Base-by-base conservation (phyloP, 2,329 filamentous ascomycete genomes). In the Dothideomycetes sp. region DNA sequence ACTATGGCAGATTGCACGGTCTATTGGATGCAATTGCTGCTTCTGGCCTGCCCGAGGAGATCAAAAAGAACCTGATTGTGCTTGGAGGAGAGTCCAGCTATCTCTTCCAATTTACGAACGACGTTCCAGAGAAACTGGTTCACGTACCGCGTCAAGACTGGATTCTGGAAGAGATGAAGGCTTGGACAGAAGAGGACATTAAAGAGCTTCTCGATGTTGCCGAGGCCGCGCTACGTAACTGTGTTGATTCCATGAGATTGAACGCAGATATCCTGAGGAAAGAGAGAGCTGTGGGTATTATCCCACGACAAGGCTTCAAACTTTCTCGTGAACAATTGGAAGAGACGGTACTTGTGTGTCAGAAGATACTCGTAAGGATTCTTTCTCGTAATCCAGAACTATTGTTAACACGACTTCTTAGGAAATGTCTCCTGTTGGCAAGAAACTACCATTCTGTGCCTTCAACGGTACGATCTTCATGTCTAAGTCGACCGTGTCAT, bases 11-110 rank as follows among this genome's bases (percentile, higher is more conserved):
- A 12, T 75, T 98, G 1, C 79, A 87, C 58, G 91, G 91, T 1
- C 74, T 98, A 0, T 74, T 98, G 2, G 80, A 94, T 51, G 82
- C 84, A 18, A 75, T 96, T 15, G 68, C 74, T 27, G 73, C 76
- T 5, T 76, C 77, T 1, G 58, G 70, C 10, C 69, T 94, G 5
- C 75, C 81, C 0, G 62, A 72, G 0, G 58, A 72, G 5, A 80
- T 86, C 54, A 85, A 86, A 54, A 73, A 82, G 51, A 86, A 82
- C 51, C 71, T 98, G 5, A 73, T 96, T 47, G 82, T 98, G 51
- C 86, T 98, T 75, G 91, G 91, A 48, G 91, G 91, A 41, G 91
- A 98, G 63, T 86, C 84, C 45, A 96, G 94, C 65, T 98, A 93
- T 61, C 78, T 96, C 38, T 95, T 96, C 64, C 78, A 78, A 37